Conservation (phyloP, 768 basidiomycete species). For the Heimioporus sp. region DNA sequence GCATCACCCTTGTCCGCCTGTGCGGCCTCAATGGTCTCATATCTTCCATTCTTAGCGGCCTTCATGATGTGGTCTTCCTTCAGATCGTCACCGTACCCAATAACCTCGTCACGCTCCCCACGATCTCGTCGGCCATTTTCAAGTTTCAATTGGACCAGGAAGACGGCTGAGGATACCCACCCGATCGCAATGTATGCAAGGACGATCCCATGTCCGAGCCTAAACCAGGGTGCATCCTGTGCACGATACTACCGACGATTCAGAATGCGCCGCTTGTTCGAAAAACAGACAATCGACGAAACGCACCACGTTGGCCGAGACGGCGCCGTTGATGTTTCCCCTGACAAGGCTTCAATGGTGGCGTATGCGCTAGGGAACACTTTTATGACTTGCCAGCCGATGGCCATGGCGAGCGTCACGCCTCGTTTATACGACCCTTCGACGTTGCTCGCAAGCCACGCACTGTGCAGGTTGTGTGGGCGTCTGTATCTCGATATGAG, state of each 20-base stretch:
- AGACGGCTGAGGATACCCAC: constrained; percentile 50
- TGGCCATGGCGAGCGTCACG: constrained; percentile 67
- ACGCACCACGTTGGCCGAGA: constrained; percentile 63
- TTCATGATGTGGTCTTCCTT: constrained; percentile 23
- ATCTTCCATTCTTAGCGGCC: constrained; percentile 49
- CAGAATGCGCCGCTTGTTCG: background rate
- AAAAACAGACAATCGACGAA: background rate
- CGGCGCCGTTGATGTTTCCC: constrained; percentile 69
- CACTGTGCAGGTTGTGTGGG: constrained; percentile 33
- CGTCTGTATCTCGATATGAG: constrained; percentile 6
- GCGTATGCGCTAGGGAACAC: constrained; percentile 10
- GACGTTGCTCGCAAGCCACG: constrained; percentile 71
- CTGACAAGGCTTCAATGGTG: constrained; percentile 14
- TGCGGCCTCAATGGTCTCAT: constrained; percentile 54
- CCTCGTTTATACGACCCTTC: constrained; percentile 76
- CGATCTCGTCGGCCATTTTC: constrained; percentile 66
- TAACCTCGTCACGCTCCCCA: constrained; percentile 67
- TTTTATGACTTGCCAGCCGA: constrained; percentile 44
- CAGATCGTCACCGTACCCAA: constrained; percentile 46
- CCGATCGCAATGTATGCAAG: constrained; percentile 69
- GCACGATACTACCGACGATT: constrained; percentile 53
- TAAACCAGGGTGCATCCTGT: constrained; percentile 63
- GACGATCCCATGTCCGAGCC: constrained; percentile 65
- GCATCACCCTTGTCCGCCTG: constrained; percentile 59
- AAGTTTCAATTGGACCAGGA: constrained; percentile 44